These are phyloP conservation scores for Boechera retrofracta DNA, from an alignment of 345 rosid genomes.

Conservation along the genomic window DNA sequence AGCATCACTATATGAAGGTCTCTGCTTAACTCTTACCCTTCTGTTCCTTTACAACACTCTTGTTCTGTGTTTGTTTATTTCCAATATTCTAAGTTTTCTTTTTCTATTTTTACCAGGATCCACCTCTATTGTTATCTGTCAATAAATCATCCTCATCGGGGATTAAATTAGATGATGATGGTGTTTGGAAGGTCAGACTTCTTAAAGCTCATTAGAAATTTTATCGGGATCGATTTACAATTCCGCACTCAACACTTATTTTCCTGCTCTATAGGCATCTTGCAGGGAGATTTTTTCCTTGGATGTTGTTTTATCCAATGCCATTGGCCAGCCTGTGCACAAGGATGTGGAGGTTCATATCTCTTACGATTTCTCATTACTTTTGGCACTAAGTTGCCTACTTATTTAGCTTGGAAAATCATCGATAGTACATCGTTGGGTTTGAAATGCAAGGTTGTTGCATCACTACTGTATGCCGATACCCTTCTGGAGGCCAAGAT, in stretches of 20 bases:
- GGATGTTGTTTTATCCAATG: constrained; percentile 72
- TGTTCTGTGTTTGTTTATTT: constrained; percentile 6
- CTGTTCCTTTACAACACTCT: constrained; percentile 16
- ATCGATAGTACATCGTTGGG: not conserved
- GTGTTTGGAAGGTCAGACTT: constrained; percentile 77
- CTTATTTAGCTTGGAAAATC: constrained; percentile 15
- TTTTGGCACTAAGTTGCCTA: constrained; percentile 1
- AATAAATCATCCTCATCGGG: constrained; percentile 64
- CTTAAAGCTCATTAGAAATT: not conserved
- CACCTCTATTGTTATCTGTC: constrained; percentile 62
- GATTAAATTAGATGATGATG: constrained; percentile 65
- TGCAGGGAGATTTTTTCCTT: constrained; percentile 72
- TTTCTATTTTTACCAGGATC: constrained; percentile 53
- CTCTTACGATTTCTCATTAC: constrained; percentile 27
- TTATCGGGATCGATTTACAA: not conserved
- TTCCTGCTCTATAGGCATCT: constrained; percentile 55
- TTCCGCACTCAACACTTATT: not conserved
- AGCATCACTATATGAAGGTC: constrained; percentile 55
- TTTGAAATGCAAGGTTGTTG: constrained; percentile 55
- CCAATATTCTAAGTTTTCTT: constrained; percentile 6
- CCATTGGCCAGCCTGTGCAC: constrained; percentile 55
- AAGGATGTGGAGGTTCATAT: constrained; percentile 66
- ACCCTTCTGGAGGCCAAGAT: constrained; percentile 61
- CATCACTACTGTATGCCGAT: constrained; percentile 73
- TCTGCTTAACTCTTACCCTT: constrained; percentile 7